These are phyloP conservation scores for Dysphania ambrosioides DNA, from an alignment of 148 eudicot species.

Conservation along the genomic window DNA sequence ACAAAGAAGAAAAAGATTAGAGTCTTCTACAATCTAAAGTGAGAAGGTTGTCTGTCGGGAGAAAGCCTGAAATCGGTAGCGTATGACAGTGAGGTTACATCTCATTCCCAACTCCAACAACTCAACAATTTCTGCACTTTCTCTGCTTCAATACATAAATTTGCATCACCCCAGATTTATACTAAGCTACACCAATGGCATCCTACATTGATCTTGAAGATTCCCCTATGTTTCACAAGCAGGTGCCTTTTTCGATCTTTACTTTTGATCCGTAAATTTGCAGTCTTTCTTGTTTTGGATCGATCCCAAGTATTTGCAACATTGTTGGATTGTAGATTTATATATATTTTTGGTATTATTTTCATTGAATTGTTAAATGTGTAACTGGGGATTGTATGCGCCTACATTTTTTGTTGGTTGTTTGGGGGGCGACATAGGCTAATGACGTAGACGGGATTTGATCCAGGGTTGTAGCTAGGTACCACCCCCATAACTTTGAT, in stretches of 20 bases:
- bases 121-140: neutral
- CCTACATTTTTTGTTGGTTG: too few relatives aligned
- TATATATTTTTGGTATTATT: neutral
- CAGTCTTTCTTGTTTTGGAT: neutral
- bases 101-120: neutral
- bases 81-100: neutral
- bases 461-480: too few relatives aligned
- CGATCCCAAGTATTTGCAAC: neutral
- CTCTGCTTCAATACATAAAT: too few relatives aligned
- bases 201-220: slow-evolving; percentile 61
- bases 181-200: slow-evolving; percentile 36
- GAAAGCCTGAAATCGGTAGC: neutral
- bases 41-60: slow-evolving; percentile 4
- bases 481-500: too few relatives aligned
- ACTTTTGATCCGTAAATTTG: slow-evolving; percentile 10
- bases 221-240: slow-evolving; percentile 71
- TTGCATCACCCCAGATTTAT: neutral
- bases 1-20: neutral
- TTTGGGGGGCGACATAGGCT: too few relatives aligned
- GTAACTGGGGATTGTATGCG: neutral
- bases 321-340: neutral
- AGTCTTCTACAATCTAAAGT: neutral
- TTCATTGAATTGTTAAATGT: neutral
- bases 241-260: slow-evolving; percentile 30
- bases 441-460: too few relatives aligned